Conservation (phyloP, 2,329 filamentous ascomycete genomes). For the Talaromyces sp. region DNA sequence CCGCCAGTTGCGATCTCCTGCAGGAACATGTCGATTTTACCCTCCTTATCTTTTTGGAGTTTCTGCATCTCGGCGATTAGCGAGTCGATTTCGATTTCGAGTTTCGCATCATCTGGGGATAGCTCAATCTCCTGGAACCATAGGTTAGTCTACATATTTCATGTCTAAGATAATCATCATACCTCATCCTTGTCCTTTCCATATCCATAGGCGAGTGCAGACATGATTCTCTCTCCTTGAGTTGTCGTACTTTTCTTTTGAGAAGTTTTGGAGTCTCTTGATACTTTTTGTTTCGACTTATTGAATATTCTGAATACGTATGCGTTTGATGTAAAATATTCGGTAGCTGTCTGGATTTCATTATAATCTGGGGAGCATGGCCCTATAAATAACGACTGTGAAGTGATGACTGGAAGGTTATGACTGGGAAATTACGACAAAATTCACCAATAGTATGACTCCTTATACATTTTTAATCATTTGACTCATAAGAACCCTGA, state of each 20-base stretch:
- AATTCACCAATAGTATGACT: not conserved
- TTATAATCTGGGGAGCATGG: not conserved
- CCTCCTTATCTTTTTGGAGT: fast-evolving
- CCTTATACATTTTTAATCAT: not conserved
- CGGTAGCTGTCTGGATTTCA: not conserved
- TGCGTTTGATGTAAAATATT: not conserved
- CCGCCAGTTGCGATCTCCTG: not conserved
- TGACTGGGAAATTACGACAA: not conserved
- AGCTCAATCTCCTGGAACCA: not conserved
- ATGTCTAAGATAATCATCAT: not conserved
- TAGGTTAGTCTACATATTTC: not conserved
- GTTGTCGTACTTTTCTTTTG: too few species aligned
- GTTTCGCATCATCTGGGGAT: not conserved
- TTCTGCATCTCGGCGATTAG: not conserved
- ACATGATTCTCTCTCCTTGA: too few species aligned
- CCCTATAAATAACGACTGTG: not conserved
- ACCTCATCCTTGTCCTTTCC: not conserved
- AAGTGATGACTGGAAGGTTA: not conserved
- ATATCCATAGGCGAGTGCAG: too few species aligned
- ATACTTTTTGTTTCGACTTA: not conserved
- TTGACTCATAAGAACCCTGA: not conserved
- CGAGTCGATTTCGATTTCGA: not conserved
- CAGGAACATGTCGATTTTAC: not conserved
- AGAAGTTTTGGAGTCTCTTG: too few species aligned
- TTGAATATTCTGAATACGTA: not conserved